Evolutionary conservation across 495 filamentous ascomycete species (phyloP), one percentile per base, ranked within the genome.

Genomic region (Astrothelium subdiscretum): DNA sequence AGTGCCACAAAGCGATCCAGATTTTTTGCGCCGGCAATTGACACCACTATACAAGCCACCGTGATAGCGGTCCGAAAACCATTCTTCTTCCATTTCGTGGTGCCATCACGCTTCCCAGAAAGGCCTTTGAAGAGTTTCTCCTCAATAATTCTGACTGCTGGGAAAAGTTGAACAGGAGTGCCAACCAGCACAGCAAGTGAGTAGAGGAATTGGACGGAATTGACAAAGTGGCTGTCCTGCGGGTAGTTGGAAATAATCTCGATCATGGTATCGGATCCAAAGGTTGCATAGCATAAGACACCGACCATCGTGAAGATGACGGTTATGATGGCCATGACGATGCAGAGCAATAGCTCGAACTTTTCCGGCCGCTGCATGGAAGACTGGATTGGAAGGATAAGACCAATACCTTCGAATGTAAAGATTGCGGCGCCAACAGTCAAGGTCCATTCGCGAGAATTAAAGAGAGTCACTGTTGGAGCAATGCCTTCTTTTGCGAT

Each of bases 41-140:
- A 91, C 65, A 97, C 85, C 43, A 88, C 68, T 2, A 91, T 88
- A 69, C 92, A 97, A 32, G 91, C 69, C 65, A 88, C 81, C 60
- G 97, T 94, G 43, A 96, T 82, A 68, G 91, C 84, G 76, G 97
- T 97, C 35, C 94, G 87, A 78, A 94, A 97, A 60, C 85, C 77
- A 67, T 98, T 98, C 84, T 98, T 98, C 80, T 95, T 86, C 92
- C 92, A 97, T 76, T 98, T 98, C 78, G 97, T 95, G 59, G 84
- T 87, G 0, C 88, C 88, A 73, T 97, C 96, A 72, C 95, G 91
- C 73, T 98, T 98, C 59, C 94, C 94, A 61, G 90, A 96, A 70
- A 86, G 83, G 27, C 82, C 84, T 54, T 20, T 63, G 76, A 90
- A 89, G 3, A 90, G 74, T 65, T 84, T 84, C 61, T 86, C 85